These are phyloP conservation scores for Trametopsis cervina DNA, from an alignment of 768 basidiomycete genomes.

Conservation along the genomic window DNA sequence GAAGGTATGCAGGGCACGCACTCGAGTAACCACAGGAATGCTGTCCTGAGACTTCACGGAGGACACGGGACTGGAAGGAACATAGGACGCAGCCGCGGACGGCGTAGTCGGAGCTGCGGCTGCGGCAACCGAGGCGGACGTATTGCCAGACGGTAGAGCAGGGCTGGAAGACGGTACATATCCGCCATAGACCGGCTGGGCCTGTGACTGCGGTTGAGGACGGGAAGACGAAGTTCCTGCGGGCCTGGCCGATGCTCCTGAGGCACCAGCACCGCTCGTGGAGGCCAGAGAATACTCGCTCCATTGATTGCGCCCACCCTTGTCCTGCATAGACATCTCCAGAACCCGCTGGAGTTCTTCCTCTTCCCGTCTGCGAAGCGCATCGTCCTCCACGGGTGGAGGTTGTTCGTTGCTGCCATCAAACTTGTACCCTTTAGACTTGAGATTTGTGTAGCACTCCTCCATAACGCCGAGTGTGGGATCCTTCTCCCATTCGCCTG, in stretches of 20 bases:
- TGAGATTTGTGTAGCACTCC: conserved; percentile 77
- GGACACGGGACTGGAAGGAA: conserved; percentile 21
- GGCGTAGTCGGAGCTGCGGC: conserved; percentile 2
- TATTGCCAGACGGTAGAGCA: conserved; percentile 30
- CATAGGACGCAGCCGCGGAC: conserved; percentile 12
- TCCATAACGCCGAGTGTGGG: conserved; percentile 82
- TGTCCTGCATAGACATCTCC: conserved; percentile 90
- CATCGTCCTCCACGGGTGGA: conserved; percentile 70
- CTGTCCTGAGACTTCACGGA: conserved; percentile 22
- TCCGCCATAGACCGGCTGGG: conserved; percentile 40
- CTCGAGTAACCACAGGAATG: conserved; percentile 58
- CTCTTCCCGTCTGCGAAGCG: conserved; percentile 78
- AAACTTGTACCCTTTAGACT: conserved; percentile 78
- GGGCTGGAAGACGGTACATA: conserved; percentile 52
- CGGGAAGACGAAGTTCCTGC: conserved; percentile 6
- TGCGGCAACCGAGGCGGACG: neutral
- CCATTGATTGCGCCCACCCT: conserved; percentile 68
- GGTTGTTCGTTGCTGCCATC: conserved; percentile 52
- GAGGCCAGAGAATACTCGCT: conserved; percentile 34
- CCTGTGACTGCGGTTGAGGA: conserved; percentile 14
- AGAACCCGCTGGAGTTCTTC: conserved; percentile 91
- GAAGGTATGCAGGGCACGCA: conserved; percentile 84
- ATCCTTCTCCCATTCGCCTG: conserved; percentile 76
- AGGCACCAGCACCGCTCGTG: conserved; percentile 28
- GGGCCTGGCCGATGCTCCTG: conserved; percentile 19